Evolutionary conservation across 257 asterid species (phyloP).

Genomic region (Solanum infundibuliforme): DNA sequence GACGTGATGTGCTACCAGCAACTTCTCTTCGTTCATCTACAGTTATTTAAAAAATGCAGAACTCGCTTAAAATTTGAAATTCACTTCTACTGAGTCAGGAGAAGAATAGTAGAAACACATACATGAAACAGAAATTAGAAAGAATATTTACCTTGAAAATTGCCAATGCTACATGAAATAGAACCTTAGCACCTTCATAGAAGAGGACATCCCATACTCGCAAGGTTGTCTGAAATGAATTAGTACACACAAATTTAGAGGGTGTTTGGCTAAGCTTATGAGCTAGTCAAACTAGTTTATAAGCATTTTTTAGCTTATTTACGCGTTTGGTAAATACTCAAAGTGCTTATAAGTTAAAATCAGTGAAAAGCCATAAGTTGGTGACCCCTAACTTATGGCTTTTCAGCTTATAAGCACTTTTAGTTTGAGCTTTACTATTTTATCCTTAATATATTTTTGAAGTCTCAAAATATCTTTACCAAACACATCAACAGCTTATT

Average conservation of each 20-base stretch:
- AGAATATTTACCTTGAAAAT: slow-evolving; percentile 56
- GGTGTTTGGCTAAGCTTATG: neutral
- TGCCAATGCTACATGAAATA: slow-evolving; percentile 80
- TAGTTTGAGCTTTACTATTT: neutral
- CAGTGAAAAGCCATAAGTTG: neutral
- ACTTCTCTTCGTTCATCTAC: slow-evolving; percentile 89
- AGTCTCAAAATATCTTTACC: neutral
- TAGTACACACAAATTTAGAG: neutral
- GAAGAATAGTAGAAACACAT: neutral
- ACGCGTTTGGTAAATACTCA: neutral
- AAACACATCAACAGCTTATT: neutral
- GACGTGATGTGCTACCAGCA: slow-evolving; percentile 65
- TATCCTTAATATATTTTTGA: neutral
- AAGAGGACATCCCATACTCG: slow-evolving; percentile 97
- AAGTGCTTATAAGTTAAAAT: neutral
- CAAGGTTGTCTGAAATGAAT: slow-evolving; percentile 66
- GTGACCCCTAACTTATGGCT: neutral
- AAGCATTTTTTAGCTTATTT: neutral
- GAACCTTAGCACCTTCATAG: slow-evolving; percentile 89
- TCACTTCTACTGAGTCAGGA: neutral
- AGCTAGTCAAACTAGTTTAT: neutral
- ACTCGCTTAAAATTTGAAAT: neutral
- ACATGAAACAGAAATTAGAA: neutral
- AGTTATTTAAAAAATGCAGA: slow-evolving; percentile 1
- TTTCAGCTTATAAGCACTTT: neutral